Percentiles rank a stretch among this genome's conserved stretches.
Evolutionary conservation across 2,329 filamentous ascomycete species (phyloP).

Genomic region (Fusarium anguioides): DNA sequence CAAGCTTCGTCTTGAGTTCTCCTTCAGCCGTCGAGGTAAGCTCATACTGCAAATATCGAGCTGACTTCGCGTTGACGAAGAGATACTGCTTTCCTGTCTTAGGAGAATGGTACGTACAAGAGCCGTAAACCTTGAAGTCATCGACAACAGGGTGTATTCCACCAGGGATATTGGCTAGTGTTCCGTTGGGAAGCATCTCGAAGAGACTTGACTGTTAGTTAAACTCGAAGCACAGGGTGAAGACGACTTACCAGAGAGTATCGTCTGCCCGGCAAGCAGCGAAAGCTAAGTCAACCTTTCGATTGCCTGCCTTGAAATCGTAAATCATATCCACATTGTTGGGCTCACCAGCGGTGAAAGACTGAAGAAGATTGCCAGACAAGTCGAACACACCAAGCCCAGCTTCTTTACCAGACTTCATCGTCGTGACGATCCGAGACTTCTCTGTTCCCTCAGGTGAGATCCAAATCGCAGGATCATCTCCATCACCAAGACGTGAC

Average conservation of each 20-base stretch:
- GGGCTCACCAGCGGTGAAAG: slow-evolving; percentile 58
- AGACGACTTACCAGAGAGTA: slow-evolving; percentile 59
- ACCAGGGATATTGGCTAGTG: slow-evolving; percentile 55
- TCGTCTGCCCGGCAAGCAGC: slow-evolving; percentile 63
- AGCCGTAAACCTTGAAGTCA: slow-evolving; percentile 62
- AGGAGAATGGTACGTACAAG: slow-evolving; percentile 61
- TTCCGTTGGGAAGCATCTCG: slow-evolving; percentile 60
- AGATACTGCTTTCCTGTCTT: slow-evolving; percentile 62
- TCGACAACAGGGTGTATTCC: slow-evolving; percentile 59
- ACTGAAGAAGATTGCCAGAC: slow-evolving; percentile 59
- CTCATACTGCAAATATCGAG: slow-evolving; percentile 65
- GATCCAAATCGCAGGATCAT: slow-evolving; percentile 62
- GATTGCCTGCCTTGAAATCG: slow-evolving; percentile 56
- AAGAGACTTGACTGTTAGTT: slow-evolving; percentile 55
- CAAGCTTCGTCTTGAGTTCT: slow-evolving; percentile 58
- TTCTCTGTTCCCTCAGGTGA: slow-evolving; percentile 53
- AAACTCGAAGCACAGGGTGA: background rate
- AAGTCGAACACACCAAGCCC: slow-evolving; percentile 63
- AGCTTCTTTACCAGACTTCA: slow-evolving; percentile 60
- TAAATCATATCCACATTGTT: slow-evolving; percentile 68
- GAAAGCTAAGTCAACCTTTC: slow-evolving; percentile 60
- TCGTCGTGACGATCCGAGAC: slow-evolving; percentile 64
- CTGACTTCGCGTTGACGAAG: slow-evolving; percentile 65
- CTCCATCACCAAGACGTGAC: slow-evolving; percentile 57
- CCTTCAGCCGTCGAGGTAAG: slow-evolving; percentile 55